phyloP scores from a whole-genome alignment of 2,329 filamentous ascomycete genomes.

The Arachnomyces sp. region DNA sequence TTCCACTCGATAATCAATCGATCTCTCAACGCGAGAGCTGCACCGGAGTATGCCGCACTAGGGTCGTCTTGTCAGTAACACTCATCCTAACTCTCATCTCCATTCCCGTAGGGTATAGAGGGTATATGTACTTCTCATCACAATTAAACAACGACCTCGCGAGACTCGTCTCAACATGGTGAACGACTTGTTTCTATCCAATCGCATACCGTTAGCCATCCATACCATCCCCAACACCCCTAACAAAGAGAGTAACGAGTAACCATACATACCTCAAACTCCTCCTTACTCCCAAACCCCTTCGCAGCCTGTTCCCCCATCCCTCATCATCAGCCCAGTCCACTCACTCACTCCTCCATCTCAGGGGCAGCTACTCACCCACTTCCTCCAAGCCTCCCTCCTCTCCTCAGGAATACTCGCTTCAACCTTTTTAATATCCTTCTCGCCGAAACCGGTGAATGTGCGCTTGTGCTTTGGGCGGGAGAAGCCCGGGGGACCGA shows the following conservation, averaged over 20 bases:
- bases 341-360: conserved; percentile 9
- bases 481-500: conserved; percentile 69
- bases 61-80: conserved; percentile 7
- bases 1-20: conserved; percentile 94
- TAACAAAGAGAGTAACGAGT: background rate
- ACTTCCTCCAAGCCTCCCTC: conserved; percentile 57
- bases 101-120: background rate
- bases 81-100: background rate
- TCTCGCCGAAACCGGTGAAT: conserved; percentile 83
- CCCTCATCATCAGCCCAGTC: background rate
- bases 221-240: too few species aligned
- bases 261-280: conserved; percentile 52
- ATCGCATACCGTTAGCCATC: too few species aligned
- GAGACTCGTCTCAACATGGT: conserved; percentile 91
- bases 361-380: conserved; percentile 35
- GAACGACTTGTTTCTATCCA: conserved; percentile 67
- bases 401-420: conserved; percentile 83
- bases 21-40: conserved; percentile 85
- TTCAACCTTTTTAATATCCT: conserved; percentile 90
- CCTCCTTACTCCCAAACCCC: conserved; percentile 69
- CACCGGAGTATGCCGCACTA: conserved; percentile 79
- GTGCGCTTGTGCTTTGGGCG: conserved; percentile 95
- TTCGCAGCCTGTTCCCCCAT: conserved; percentile 46
- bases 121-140: conserved; percentile 58
- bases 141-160: conserved; percentile 97